Evolutionary conservation across 1,284 basidiomycete species (phyloP).

Genomic region (Phaffia rhodozyma): DNA sequence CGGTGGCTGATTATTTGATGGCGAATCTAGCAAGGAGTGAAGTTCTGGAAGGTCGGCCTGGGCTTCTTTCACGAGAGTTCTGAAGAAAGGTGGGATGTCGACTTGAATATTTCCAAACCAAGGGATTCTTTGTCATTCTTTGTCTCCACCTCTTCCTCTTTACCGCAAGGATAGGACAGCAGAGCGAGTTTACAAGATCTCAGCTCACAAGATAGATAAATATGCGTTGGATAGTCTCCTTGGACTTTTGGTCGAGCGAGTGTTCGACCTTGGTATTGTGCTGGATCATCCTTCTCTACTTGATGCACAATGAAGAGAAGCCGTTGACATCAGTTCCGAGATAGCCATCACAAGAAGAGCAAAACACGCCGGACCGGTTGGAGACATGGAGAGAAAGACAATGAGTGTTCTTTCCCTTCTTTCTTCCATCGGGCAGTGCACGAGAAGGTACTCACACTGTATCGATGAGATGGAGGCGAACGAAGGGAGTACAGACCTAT

Average conservation of each 20-base stretch:
- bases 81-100: background rate
- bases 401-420: too few species aligned
- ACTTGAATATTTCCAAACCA: background rate
- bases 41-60: background rate
- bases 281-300: background rate
- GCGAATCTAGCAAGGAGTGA: constrained; percentile 4
- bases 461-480: too few species aligned
- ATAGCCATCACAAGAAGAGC: too few species aligned
- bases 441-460: too few species aligned
- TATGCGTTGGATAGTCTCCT: constrained; percentile 12
- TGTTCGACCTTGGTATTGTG: background rate
- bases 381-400: too few species aligned
- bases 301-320: too few species aligned
- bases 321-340: too few species aligned
- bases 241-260: constrained; percentile 6
- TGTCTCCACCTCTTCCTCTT: background rate
- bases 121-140: too few species aligned
- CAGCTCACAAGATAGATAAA: constrained; percentile 6
- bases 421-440: too few species aligned
- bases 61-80: background rate
- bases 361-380: too few species aligned
- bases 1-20: background rate
- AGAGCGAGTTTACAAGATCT: too few species aligned
- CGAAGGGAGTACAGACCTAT: too few species aligned
- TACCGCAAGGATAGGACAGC: background rate